These are phyloP conservation scores for Shiraia bambusicola DNA, from an alignment of 2,329 filamentous ascomycete species.

Conservation along the genomic window DNA sequence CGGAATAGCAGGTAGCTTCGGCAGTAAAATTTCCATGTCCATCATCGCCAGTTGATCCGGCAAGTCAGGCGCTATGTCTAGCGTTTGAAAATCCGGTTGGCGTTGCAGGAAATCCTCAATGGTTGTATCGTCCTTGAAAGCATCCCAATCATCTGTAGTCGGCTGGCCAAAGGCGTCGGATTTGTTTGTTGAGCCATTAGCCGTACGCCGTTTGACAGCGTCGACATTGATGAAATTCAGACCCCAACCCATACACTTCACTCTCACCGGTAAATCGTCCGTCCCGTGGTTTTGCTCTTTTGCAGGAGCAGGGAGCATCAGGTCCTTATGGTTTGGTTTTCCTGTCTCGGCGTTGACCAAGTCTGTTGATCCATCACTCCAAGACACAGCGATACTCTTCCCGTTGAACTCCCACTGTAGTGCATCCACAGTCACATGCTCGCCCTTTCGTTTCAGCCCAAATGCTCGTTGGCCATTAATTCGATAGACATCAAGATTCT, in stretches of 20 bases:
- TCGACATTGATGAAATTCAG: constrained; percentile 56
- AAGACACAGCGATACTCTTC: constrained; percentile 77
- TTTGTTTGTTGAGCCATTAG: constrained; percentile 9
- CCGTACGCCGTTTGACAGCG: constrained; percentile 46
- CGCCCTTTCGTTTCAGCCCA: constrained; percentile 48
- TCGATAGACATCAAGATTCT: constrained; percentile 73
- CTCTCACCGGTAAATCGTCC: constrained; percentile 13
- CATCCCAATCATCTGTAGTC: constrained; percentile 40
- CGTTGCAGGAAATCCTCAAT: constrained; percentile 46
- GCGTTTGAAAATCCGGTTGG: constrained; percentile 34
- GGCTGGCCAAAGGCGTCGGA: constrained; percentile 21
- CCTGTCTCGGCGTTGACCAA: constrained; percentile 77
- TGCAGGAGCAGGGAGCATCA: constrained; percentile 16
- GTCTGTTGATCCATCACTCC: constrained; percentile 77
- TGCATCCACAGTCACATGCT: constrained; percentile 37
- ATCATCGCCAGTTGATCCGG: constrained; percentile 45
- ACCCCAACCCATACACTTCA: constrained; percentile 57
- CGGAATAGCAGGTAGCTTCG: constrained; percentile 43
- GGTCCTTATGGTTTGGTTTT: constrained; percentile 71
- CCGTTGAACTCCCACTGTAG: constrained; percentile 55
- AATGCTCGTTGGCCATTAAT: constrained; percentile 73
- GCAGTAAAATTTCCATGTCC: constrained; percentile 42
- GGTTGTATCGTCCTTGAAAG: constrained; percentile 33
- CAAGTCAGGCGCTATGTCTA: constrained; percentile 42
- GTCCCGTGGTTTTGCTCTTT: constrained; percentile 1